Percentiles rank a stretch among this genome's conserved stretches.
phyloP scores from a whole-genome alignment of 805 yeast genomes.

The Lipomyces lipofer region DNA sequence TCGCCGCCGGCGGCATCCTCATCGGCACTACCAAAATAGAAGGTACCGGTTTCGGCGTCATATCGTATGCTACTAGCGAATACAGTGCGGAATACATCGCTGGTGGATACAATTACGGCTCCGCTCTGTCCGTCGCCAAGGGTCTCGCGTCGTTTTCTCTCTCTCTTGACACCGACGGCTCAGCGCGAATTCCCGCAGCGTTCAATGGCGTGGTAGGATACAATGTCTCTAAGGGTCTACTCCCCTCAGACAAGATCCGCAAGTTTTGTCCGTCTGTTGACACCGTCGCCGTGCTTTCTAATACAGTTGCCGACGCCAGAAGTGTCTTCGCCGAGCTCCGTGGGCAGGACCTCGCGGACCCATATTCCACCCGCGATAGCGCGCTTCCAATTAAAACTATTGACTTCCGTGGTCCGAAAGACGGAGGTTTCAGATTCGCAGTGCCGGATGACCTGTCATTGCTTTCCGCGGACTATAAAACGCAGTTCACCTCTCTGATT shows the following conservation, averaged over 20 bases:
- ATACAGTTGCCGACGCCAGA: conserved; percentile 23
- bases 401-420: conserved; percentile 30
- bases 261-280: conserved; percentile 27
- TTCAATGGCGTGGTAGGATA: conserved; percentile 26
- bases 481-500: conserved; percentile 7
- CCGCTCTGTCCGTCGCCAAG: conserved; percentile 24
- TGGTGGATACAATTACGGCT: conserved; percentile 27
- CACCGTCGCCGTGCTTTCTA: conserved; percentile 17
- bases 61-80: conserved; percentile 5
- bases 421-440: conserved; percentile 28
- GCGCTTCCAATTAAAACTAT: conserved; percentile 25
- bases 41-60: conserved; percentile 13
- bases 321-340: conserved; percentile 25
- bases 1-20: conserved; percentile 22
- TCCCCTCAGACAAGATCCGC: conserved; percentile 12
- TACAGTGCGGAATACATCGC: conserved; percentile 19
- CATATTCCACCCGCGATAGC: conserved; percentile 23
- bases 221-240: conserved; percentile 24
- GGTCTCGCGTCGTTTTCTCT: conserved; percentile 24
- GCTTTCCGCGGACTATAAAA: conserved; percentile 12
- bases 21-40: conserved; percentile 25
- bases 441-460: conserved; percentile 18
- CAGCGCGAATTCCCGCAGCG: conserved; percentile 26
- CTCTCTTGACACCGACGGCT: conserved; percentile 26
- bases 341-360: conserved; percentile 18